These are phyloP conservation scores for Penicillium samsonianum DNA, from an alignment of 495 filamentous ascomycete species.

Conservation along the genomic window DNA sequence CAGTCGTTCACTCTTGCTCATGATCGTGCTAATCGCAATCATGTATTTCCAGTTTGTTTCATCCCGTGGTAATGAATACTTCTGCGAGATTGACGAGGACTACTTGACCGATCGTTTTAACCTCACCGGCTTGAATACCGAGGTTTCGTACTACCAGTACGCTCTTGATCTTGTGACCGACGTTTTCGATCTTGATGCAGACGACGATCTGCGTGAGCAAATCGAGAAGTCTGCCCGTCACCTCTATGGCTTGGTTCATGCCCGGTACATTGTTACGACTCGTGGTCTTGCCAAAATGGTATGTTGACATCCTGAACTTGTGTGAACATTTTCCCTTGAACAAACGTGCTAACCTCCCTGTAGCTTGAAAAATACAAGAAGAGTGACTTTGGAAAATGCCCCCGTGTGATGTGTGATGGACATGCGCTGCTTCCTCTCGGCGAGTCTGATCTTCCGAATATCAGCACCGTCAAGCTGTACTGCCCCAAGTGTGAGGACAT, in stretches of 20 bases:
- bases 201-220: constrained; percentile 95
- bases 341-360: constrained; percentile 15
- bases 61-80: constrained; percentile 97
- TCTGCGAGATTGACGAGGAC: constrained; percentile 99
- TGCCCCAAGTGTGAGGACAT: constrained; percentile 96
- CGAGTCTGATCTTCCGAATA: constrained; percentile 79
- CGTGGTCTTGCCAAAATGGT: constrained; percentile 96
- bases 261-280: constrained; percentile 95
- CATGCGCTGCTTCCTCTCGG: constrained; percentile 94
- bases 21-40: constrained; percentile 19
- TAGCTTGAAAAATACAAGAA: constrained; percentile 99
- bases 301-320: constrained; percentile 23
- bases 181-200: constrained; percentile 97
- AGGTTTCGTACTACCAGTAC: constrained; percentile 98
- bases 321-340: not conserved
- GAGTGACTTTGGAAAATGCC: constrained; percentile 96
- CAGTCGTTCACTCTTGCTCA: not conserved
- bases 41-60: constrained; percentile 77
- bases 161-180: constrained; percentile 99
- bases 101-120: constrained; percentile 99
- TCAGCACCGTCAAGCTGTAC: constrained; percentile 91
- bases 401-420: constrained; percentile 87
- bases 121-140: constrained; percentile 92
- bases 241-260: constrained; percentile 94
- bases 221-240: constrained; percentile 98